Conservation (phyloP, 2,329 filamentous ascomycete genomes). For the Fusarium scirpi region DNA sequence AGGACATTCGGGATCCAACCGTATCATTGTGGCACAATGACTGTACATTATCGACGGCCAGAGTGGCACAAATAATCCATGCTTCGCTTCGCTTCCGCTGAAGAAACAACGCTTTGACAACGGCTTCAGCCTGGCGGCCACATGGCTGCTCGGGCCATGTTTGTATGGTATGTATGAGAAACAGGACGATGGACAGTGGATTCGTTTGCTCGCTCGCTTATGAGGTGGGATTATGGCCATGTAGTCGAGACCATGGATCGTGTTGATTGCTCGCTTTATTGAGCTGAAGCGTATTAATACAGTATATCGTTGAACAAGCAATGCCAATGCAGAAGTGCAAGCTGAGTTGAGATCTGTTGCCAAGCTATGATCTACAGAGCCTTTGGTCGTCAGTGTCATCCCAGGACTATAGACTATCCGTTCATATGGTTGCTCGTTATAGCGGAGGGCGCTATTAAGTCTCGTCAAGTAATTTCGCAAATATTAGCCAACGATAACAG, state of each 20-base stretch:
- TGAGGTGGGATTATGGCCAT: neutral
- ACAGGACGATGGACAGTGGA: neutral
- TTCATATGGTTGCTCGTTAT: neutral
- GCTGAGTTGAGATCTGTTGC: neutral
- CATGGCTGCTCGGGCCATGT: slow-evolving; percentile 34
- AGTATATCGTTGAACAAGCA: neutral
- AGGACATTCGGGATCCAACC: slow-evolving; percentile 3
- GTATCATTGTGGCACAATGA: neutral
- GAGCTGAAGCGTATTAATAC: neutral
- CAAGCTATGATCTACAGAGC: neutral
- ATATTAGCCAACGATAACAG: too few relatives aligned
- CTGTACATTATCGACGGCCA: neutral
- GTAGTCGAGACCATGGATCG: neutral
- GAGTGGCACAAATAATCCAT: neutral
- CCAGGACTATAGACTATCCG: neutral
- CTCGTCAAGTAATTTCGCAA: neutral
- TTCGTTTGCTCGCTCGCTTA: slow-evolving; percentile 1
- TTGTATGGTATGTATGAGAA: neutral
- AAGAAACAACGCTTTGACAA: slow-evolving; percentile 1
- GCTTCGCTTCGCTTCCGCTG: neutral
- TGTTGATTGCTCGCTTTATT: neutral
- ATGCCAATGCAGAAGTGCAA: neutral
- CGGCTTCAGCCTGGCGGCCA: slow-evolving; percentile 9
- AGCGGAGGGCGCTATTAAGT: neutral
- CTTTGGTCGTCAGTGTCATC: neutral